phyloP scores from a whole-genome alignment of 2,329 filamentous ascomycete species.

The Colletotrichum abscissum region DNA sequence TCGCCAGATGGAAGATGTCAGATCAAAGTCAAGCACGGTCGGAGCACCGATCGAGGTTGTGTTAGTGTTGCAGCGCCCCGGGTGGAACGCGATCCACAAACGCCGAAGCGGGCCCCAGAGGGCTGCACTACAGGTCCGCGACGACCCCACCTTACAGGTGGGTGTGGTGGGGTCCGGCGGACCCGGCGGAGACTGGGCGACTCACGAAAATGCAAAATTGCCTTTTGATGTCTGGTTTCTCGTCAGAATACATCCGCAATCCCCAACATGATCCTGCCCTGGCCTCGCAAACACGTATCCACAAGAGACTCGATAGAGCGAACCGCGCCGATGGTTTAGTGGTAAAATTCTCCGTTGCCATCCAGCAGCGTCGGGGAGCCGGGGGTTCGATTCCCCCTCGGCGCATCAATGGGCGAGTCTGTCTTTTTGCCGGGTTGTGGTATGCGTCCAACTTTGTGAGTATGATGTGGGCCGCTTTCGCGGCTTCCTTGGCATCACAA shows the following conservation, averaged over 20 bases:
- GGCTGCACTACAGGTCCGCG: too few relatives aligned
- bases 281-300: not conserved
- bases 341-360: conserved; percentile 19
- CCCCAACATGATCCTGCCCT: not conserved
- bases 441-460: too few relatives aligned
- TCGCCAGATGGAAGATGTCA: not conserved
- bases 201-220: not conserved
- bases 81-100: not conserved
- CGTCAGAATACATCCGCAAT: too few relatives aligned
- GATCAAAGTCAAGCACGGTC: not conserved
- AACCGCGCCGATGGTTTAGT: conserved; percentile 9
- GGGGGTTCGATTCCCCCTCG: conserved; percentile 18
- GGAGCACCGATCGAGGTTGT: not conserved
- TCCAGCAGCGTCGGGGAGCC: conserved; percentile 9
- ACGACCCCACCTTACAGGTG: too few relatives aligned
- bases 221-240: too few relatives aligned
- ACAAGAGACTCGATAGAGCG: not conserved
- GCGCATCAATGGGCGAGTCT: not conserved
- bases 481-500: not conserved
- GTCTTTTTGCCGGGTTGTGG: not conserved
- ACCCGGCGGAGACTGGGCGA: not conserved
- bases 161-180: too few relatives aligned
- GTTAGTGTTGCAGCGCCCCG: not conserved
- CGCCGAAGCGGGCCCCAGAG: too few relatives aligned
- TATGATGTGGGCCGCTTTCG: too few relatives aligned